phyloP scores from a whole-genome alignment of 1,139 yeast genomes.

The Candida glucosophila region DNA sequence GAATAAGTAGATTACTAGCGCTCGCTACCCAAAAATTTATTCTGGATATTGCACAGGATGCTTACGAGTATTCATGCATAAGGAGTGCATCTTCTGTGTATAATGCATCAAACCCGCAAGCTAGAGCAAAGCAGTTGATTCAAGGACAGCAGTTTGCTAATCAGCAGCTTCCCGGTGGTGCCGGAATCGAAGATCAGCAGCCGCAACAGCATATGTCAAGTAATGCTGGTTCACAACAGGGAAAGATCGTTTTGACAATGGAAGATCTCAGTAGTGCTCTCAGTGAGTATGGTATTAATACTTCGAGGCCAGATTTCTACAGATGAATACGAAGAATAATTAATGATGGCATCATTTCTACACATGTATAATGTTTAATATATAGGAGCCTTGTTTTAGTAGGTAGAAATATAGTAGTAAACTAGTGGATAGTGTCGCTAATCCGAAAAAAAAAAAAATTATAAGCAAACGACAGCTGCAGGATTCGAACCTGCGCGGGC shows the following conservation, averaged over 20 bases:
- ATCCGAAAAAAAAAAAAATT: no score
- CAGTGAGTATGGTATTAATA: slow-evolving; percentile 87
- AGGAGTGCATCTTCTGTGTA: slow-evolving; percentile 78
- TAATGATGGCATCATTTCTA: no score
- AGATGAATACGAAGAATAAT: no score
- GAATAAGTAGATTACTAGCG: slow-evolving; percentile 80
- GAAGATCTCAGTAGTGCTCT: slow-evolving; percentile 83
- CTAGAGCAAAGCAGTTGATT: slow-evolving; percentile 68
- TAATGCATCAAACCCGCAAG: slow-evolving; percentile 79
- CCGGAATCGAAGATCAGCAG: no score
- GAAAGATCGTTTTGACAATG: slow-evolving; percentile 76
- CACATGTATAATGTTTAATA: no score
- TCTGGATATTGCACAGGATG: slow-evolving; percentile 92
- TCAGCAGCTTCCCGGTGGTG: slow-evolving; percentile 33
- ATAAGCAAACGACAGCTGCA: slow-evolving; percentile 50
- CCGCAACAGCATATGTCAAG: slow-evolving; percentile 26
- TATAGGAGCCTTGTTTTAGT: no score
- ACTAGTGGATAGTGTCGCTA: no score
- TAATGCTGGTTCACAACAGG: slow-evolving; percentile 54
- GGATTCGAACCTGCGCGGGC: slow-evolving; percentile 57
- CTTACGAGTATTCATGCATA: slow-evolving; percentile 89
- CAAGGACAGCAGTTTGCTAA: slow-evolving; percentile 57
- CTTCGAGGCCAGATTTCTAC: slow-evolving; percentile 88
- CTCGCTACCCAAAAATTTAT: slow-evolving; percentile 94
- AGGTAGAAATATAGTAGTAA: no score